Conservation (phyloP, 2,329 filamentous ascomycete species). For the Zasmidium citrigriseum region DNA sequence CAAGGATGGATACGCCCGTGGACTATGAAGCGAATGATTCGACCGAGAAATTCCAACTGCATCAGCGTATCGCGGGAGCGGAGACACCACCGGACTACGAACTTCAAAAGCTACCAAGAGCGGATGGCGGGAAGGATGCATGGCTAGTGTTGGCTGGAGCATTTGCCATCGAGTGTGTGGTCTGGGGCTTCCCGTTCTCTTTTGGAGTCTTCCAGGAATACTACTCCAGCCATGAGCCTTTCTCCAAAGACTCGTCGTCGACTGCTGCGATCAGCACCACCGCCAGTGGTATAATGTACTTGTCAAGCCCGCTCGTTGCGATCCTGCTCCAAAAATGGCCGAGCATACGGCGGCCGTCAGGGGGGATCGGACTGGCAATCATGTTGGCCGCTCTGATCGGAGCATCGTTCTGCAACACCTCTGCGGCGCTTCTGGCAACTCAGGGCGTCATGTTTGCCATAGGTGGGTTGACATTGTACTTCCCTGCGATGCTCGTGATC, state of each 20-base stretch:
- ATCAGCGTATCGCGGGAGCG: not conserved
- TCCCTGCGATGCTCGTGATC: constrained; percentile 50
- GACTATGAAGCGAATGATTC: not conserved
- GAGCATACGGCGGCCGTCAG: constrained; percentile 35
- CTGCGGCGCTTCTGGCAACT: constrained; percentile 37
- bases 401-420: constrained; percentile 37
- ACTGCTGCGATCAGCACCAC: constrained; percentile 49
- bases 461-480: constrained; percentile 54
- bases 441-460: constrained; percentile 45
- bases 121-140: not conserved
- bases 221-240: constrained; percentile 11
- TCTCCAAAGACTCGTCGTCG: constrained; percentile 24
- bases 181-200: constrained; percentile 4
- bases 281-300: constrained; percentile 48
- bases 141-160: not conserved
- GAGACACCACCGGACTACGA: not conserved
- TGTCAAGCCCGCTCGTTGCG: constrained; percentile 44
- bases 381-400: constrained; percentile 36
- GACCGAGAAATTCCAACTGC: not conserved
- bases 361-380: constrained; percentile 38
- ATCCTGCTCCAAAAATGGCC: constrained; percentile 39
- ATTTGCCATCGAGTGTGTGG: not conserved
- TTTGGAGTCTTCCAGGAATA: constrained; percentile 2
- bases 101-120: not conserved
- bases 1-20: not conserved